Evolutionary conservation across 345 rosid genomes (phyloP).

Genomic region (Durio zibethinus): DNA sequence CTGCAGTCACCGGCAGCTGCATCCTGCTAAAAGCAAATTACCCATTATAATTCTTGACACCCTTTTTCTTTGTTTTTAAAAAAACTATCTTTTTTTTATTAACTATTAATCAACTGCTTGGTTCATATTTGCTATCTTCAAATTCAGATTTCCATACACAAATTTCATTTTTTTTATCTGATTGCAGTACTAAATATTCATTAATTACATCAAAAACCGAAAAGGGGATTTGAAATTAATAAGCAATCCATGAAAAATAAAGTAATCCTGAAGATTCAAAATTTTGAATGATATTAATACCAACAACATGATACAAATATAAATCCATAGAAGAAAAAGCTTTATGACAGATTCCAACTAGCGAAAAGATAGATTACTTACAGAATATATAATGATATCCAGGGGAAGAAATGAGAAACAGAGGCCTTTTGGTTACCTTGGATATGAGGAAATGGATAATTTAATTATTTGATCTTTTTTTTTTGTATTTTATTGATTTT

Average conservation of each 20-base stretch:
- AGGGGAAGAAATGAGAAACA: background rate
- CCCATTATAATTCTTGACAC: background rate
- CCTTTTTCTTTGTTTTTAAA: too few relatives aligned
- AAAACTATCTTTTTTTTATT: background rate
- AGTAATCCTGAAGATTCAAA: background rate
- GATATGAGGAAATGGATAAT: background rate
- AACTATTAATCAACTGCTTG: background rate
- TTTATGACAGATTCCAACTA: too few relatives aligned
- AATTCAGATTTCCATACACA: background rate
- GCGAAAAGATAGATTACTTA: background rate
- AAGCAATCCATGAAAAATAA: background rate
- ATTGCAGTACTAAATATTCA: background rate
- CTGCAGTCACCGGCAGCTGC: slow-evolving; percentile 24
- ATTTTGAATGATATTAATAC: background rate
- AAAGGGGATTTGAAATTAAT: background rate
- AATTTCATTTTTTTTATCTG: background rate
- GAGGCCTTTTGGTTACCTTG: too few relatives aligned
- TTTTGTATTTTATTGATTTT: too few relatives aligned
- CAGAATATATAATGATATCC: background rate
- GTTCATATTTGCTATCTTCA: background rate
- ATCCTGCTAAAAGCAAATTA: slow-evolving; percentile 32
- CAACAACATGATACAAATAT: background rate
- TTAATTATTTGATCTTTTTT: background rate
- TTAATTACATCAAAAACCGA: background rate
- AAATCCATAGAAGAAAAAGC: too few relatives aligned